Conservation (phyloP, 1,139 yeast genomes). For the Suzukiozyma palmioleophila region DNA sequence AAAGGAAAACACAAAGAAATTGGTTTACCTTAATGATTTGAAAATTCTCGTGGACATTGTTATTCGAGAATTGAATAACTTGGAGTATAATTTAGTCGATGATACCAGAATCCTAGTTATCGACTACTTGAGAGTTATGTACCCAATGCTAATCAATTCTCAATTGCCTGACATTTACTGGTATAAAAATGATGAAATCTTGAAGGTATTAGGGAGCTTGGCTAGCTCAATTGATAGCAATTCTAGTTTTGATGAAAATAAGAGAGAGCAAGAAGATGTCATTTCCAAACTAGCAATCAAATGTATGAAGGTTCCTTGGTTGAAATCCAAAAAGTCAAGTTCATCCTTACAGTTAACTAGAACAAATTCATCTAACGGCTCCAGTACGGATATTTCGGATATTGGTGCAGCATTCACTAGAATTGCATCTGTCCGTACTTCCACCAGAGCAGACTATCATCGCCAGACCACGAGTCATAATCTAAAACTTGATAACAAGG, state of each 20-base stretch:
- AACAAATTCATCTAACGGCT: conserved; percentile 5
- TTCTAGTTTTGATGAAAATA: conserved; percentile 4
- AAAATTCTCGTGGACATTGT: conserved; percentile 84
- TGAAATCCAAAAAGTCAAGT: conserved; percentile 21
- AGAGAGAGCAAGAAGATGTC: conserved; percentile 26
- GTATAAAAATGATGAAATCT: conserved; percentile 57
- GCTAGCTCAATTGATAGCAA: conserved; percentile 22
- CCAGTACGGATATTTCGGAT: conserved; percentile 3
- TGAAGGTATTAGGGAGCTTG: conserved; percentile 47
- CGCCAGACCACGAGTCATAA: conserved; percentile 32
- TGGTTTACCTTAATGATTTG: conserved; percentile 78
- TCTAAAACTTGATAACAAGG: conserved; percentile 7
- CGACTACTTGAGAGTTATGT: conserved; percentile 71
- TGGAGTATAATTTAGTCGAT: conserved; percentile 43
- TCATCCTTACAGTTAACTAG: conserved; percentile 3
- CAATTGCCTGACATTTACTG: conserved; percentile 48
- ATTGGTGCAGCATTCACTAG: conserved; percentile 14
- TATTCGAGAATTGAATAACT: conserved; percentile 69
- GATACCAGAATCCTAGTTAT: conserved; percentile 56
- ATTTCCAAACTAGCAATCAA: conserved; percentile 59
- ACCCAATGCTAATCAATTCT: conserved; percentile 66
- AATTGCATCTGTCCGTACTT: conserved; percentile 37
- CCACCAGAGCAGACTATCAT: conserved; percentile 35
- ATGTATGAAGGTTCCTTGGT: conserved; percentile 59
- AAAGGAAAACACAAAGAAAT: conserved; percentile 57